These are phyloP conservation scores for Francoa sonchifolia DNA, from an alignment of 441 rosid species.

Conservation along the genomic window DNA sequence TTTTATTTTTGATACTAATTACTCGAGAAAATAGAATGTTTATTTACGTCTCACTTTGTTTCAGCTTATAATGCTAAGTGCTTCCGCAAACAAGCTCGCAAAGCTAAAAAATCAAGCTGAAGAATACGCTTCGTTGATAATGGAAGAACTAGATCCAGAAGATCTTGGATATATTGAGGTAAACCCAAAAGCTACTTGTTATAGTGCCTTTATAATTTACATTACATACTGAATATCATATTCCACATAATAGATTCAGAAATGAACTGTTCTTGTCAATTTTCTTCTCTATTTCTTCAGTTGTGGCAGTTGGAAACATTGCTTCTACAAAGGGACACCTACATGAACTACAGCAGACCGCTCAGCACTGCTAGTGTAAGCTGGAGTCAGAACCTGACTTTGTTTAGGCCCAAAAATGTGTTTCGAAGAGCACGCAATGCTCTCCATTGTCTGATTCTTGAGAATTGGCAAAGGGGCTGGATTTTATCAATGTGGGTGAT, in stretches of 20 bases:
- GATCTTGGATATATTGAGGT: constrained; percentile 93
- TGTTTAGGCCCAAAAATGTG: constrained; percentile 28
- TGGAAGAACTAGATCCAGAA: constrained; percentile 98
- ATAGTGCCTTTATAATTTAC: not conserved
- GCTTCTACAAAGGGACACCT: constrained; percentile 69
- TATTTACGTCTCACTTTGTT: too few species aligned
- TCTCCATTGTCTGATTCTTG: constrained; percentile 40
- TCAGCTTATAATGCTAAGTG: constrained; percentile 94
- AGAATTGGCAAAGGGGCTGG: constrained; percentile 87
- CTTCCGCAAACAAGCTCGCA: constrained; percentile 84
- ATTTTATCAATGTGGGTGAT: constrained; percentile 52
- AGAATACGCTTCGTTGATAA: constrained; percentile 86
- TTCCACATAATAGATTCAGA: too few species aligned
- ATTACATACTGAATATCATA: not conserved
- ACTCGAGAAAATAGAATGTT: too few species aligned
- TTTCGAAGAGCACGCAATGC: constrained; percentile 22
- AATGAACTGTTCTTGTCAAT: too few species aligned
- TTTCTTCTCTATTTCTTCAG: constrained; percentile 42
- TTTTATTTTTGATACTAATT: too few species aligned
- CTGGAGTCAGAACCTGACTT: constrained; percentile 47
- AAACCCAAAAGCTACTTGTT: not conserved
- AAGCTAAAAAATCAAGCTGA: constrained; percentile 89
- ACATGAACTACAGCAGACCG: constrained; percentile 83
- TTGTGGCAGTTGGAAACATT: constrained; percentile 94
- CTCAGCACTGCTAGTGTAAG: constrained; percentile 64